phyloP scores from a whole-genome alignment of 2,329 filamentous ascomycete species.

The Sporothrix dimorphospora region DNA sequence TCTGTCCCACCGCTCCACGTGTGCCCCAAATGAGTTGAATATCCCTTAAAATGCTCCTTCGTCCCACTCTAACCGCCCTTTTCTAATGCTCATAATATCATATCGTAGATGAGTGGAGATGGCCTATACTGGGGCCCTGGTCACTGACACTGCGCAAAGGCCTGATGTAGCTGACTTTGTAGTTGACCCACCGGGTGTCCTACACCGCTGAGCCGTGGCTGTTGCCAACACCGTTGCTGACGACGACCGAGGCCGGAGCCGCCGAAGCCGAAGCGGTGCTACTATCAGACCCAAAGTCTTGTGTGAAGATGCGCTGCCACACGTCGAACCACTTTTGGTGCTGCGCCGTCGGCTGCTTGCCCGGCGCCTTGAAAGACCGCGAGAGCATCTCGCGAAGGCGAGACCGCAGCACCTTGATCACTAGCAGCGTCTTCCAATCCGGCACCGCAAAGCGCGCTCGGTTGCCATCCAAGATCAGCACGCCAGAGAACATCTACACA shows the following conservation, averaged over 20 bases:
- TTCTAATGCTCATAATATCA: conserved; percentile 6
- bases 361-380: conserved; percentile 69
- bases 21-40: neutral
- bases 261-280: neutral
- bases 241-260: neutral
- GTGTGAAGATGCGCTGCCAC: conserved; percentile 71
- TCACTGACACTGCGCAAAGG: neutral
- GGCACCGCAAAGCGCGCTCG: conserved; percentile 79
- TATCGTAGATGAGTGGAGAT: conserved; percentile 20
- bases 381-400: conserved; percentile 76
- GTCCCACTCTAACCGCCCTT: neutral
- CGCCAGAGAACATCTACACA: conserved; percentile 80
- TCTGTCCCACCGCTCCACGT: neutral
- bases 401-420: conserved; percentile 77
- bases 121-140: neutral
- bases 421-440: conserved; percentile 89
- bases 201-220: neutral
- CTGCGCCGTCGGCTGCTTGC: conserved; percentile 64
- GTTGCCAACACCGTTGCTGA: neutral
- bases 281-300: conserved; percentile 44
- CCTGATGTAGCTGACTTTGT: no score
- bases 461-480: conserved; percentile 85
- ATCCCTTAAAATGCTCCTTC: conserved; percentile 3
- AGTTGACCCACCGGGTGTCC: neutral
- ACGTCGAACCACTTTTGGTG: conserved; percentile 75